Evolutionary conservation across 495 filamentous ascomycete genomes (phyloP).

Genomic region (Aspergillus sclerotioniger): DNA sequence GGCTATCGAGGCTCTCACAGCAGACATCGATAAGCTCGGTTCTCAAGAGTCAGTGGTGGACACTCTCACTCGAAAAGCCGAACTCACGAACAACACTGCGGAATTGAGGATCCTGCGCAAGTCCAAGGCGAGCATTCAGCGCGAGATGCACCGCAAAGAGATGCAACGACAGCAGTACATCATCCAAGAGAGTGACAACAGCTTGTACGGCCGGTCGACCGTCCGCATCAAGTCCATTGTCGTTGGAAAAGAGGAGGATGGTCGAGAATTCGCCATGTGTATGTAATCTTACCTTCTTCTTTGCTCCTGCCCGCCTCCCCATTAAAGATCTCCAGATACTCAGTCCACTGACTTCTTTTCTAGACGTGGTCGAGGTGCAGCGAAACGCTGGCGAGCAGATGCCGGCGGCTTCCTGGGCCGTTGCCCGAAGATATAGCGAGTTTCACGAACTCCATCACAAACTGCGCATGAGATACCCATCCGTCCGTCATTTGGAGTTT

Average conservation of each 20-base stretch:
- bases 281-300: conserved; percentile 24
- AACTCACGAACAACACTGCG: conserved; percentile 92
- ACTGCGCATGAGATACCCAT: conserved; percentile 76
- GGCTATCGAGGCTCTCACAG: conserved; percentile 78
- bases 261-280: conserved; percentile 89
- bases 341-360: conserved; percentile 11
- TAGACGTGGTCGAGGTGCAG: conserved; percentile 84
- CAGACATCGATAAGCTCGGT: conserved; percentile 84
- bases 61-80: conserved; percentile 87
- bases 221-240: conserved; percentile 89
- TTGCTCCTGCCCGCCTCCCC: background rate
- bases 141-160: conserved; percentile 91
- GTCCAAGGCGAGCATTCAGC: conserved; percentile 86
- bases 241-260: conserved; percentile 87
- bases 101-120: conserved; percentile 92
- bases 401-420: conserved; percentile 78
- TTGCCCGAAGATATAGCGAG: conserved; percentile 86
- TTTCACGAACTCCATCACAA: conserved; percentile 95
- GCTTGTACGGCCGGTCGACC: conserved; percentile 85
- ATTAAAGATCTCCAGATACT: background rate
- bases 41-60: conserved; percentile 90
- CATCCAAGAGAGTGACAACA: conserved; percentile 97
- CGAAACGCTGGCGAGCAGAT: conserved; percentile 87
- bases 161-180: conserved; percentile 96
- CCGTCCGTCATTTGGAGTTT: conserved; percentile 86